These are phyloP conservation scores for Arthrobotrys sinensis DNA, from an alignment of 2,329 filamentous ascomycete species.

Conservation along the genomic window DNA sequence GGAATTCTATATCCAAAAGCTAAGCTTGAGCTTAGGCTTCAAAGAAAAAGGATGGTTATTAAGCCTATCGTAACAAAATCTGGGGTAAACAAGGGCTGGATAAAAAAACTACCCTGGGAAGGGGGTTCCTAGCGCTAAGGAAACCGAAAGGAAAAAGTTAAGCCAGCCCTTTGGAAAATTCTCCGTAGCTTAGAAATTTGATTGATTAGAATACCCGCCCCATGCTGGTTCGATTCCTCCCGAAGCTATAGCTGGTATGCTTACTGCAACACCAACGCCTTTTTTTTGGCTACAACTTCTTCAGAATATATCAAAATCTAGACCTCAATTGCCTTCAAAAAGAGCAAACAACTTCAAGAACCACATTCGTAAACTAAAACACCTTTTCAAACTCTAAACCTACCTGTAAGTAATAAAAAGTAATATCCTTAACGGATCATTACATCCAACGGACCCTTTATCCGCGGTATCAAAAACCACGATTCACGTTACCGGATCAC, in stretches of 20 bases:
- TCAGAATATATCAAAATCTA: not conserved
- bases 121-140: not conserved
- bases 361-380: not conserved
- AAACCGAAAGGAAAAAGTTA: too few species aligned
- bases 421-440: not conserved
- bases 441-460: not conserved
- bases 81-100: conserved; percentile 4
- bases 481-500: conserved; percentile 28
- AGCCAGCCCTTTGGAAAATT: not conserved
- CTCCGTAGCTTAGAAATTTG: conserved; percentile 10
- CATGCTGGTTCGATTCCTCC: not conserved
- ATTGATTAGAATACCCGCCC: conserved; percentile 11
- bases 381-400: not conserved
- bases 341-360: too few species aligned
- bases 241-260: not conserved
- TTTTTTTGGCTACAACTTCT: not conserved
- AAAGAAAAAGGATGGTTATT: too few species aligned
- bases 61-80: not conserved
- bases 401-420: not conserved
- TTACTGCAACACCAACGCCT: conserved; percentile 13
- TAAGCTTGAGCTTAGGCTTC: not conserved
- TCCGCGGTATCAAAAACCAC: not conserved
- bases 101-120: not conserved
- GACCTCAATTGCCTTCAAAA: too few species aligned
- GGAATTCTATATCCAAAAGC: not conserved